phyloP scores from a whole-genome alignment of 2,329 filamentous ascomycete species.

The Sporothrix schenckii region DNA sequence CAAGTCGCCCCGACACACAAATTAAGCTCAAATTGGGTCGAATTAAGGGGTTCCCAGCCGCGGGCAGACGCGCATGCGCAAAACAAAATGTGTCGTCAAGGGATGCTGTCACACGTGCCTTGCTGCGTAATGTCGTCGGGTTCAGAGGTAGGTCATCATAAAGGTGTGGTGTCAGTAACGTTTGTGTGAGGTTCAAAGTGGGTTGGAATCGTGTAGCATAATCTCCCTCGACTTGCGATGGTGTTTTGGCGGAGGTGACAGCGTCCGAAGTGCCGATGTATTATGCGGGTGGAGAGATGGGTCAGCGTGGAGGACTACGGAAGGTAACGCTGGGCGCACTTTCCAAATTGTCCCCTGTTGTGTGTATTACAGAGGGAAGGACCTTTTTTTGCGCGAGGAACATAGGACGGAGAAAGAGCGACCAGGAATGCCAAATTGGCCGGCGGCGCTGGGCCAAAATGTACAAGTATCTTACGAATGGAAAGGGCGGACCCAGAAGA shows the following conservation, averaged over 20 bases:
- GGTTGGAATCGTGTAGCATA: background rate
- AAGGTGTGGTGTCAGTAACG: background rate
- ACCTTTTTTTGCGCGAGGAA: background rate
- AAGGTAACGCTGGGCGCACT: background rate
- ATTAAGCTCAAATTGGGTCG: slow-evolving; percentile 7
- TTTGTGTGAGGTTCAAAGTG: background rate
- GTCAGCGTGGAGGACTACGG: background rate
- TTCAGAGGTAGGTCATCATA: background rate
- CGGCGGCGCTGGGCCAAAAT: background rate
- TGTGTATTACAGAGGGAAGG: background rate
- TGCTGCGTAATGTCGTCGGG: background rate
- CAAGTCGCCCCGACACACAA: background rate
- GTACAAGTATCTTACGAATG: background rate
- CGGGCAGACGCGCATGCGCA: background rate
- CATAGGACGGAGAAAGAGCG: background rate
- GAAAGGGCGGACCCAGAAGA: background rate
- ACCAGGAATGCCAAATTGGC: background rate
- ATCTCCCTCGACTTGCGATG: slow-evolving; percentile 5
- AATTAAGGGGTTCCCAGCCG: background rate
- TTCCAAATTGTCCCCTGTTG: background rate
- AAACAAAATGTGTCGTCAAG: background rate
- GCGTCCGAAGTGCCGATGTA: slow-evolving; percentile 34
- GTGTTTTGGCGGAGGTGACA: slow-evolving; percentile 32
- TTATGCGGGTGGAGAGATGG: slow-evolving; percentile 10
- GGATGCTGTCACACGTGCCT: background rate